These are phyloP conservation scores for Phialocephala subalpina DNA, from an alignment of 2,329 filamentous ascomycete species.

Conservation along the genomic window DNA sequence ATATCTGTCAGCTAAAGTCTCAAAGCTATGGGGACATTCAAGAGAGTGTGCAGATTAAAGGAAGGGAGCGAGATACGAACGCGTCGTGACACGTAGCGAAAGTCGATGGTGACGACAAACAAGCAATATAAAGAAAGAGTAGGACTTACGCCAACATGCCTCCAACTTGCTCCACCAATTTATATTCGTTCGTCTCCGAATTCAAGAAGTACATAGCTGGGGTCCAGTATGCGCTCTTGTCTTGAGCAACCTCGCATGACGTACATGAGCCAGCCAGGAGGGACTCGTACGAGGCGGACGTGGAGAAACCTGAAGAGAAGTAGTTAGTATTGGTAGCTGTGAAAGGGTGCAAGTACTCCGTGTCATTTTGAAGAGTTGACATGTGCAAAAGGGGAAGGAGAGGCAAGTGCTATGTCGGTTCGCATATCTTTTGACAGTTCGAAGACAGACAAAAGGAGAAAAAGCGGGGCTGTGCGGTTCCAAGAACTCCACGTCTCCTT, in stretches of 20 bases:
- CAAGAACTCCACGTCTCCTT: no score
- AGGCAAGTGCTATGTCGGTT: no score
- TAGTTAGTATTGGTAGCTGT: constrained; percentile 27
- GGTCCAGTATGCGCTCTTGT: constrained; percentile 75
- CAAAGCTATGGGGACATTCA: not conserved
- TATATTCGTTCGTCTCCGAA: constrained; percentile 49
- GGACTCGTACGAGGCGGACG: constrained; percentile 61
- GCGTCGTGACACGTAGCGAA: not conserved
- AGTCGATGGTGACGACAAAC: not conserved
- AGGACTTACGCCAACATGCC: constrained; percentile 83
- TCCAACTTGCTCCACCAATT: constrained; percentile 77
- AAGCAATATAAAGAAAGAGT: constrained; percentile 4
- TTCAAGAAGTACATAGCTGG: constrained; percentile 61
- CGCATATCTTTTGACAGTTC: no score
- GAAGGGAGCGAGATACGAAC: no score
- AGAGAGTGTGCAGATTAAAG: not conserved
- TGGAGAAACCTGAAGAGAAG: constrained; percentile 65
- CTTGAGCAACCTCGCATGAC: constrained; percentile 67
- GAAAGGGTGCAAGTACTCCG: no score
- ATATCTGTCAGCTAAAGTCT: constrained; percentile 28
- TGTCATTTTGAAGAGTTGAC: constrained; percentile 14
- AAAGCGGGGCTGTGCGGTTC: no score
- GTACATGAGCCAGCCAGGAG: constrained; percentile 70
- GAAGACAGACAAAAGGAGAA: no score
- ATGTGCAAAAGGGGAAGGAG: not conserved